Percentiles rank a stretch among this genome's conserved stretches.
Conservation (phyloP, 495 filamentous ascomycete species). For the Penicillium arizonense region DNA sequence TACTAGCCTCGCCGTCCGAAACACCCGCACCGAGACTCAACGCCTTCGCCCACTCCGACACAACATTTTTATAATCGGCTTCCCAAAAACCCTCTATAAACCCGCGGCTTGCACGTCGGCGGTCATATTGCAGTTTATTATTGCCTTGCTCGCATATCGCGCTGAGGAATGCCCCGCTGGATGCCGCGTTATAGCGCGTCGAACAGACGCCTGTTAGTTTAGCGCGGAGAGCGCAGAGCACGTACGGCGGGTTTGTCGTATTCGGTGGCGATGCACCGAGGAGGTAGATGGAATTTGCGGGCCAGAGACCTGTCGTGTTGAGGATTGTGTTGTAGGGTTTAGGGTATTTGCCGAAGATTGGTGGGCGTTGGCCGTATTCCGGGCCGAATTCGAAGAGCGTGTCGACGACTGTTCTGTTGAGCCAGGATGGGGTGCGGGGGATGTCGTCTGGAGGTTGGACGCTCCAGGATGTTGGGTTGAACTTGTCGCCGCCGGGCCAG, state of each 20-base stretch:
- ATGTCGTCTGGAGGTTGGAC: conserved; percentile 14
- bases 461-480: conserved; percentile 36
- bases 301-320: conserved; percentile 44
- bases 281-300: conserved; percentile 57
- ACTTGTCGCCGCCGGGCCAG: conserved; percentile 48
- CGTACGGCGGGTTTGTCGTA: conserved; percentile 38
- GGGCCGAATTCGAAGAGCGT: conserved; percentile 65
- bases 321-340: conserved; percentile 62
- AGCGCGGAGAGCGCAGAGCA: conserved; percentile 61
- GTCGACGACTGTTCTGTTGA: conserved; percentile 63
- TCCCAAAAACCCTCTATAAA: conserved; percentile 29
- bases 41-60: conserved; percentile 51
- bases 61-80: conserved; percentile 60
- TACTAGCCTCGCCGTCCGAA: conserved; percentile 56
- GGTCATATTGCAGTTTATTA: conserved; percentile 51
- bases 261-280: conserved; percentile 49
- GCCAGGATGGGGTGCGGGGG: conserved; percentile 29
- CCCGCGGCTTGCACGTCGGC: conserved; percentile 22
- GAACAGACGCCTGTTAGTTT: conserved; percentile 59
- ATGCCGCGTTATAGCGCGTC: conserved; percentile 58
- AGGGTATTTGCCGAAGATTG: conserved; percentile 64
- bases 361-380: conserved; percentile 49
- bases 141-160: conserved; percentile 56
- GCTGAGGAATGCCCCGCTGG: conserved; percentile 50
- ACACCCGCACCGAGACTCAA: conserved; percentile 61